Percentiles rank a stretch among this genome's conserved stretches.
Evolutionary conservation across 31 red algal genomes (phyloP).

Genomic region (Porphyra umbilicalis): DNA sequence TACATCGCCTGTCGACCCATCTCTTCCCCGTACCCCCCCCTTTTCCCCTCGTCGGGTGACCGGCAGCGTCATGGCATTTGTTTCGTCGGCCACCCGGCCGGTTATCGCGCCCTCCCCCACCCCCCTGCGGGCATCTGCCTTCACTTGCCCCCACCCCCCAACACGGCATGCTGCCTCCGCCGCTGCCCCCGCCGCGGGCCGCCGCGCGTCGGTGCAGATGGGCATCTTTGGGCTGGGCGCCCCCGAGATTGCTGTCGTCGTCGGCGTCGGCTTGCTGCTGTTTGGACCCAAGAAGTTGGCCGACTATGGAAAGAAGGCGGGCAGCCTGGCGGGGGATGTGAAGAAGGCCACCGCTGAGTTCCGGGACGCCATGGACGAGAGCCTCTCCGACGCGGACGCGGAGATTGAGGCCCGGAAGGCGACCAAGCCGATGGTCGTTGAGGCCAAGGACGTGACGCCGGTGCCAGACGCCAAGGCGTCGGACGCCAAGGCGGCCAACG

Average conservation of each 20-base stretch:
- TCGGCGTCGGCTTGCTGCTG: constrained; percentile 75
- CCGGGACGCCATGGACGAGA: constrained; percentile 89
- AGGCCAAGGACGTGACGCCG: constrained; percentile 5
- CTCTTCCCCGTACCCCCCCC: no score
- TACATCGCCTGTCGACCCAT: no score
- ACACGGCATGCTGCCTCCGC: background rate
- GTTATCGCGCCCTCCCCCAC: background rate
- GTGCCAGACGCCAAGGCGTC: background rate
- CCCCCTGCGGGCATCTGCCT: background rate
- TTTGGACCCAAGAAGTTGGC: constrained; percentile 87
- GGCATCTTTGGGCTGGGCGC: constrained; percentile 94
- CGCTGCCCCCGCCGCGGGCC: background rate
- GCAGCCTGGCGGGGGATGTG: constrained; percentile 80
- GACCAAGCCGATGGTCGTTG: constrained; percentile 13
- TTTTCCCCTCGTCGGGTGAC: no score
- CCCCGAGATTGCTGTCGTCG: constrained; percentile 92
- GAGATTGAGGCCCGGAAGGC: constrained; percentile 59
- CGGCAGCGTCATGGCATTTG: background rate
- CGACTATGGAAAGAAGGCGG: constrained; percentile 80
- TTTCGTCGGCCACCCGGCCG: background rate
- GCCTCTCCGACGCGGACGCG: constrained; percentile 63
- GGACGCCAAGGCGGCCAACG: background rate
- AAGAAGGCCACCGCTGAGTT: constrained; percentile 96
- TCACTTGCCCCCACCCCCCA: background rate
- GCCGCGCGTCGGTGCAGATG: constrained; percentile 50